phyloP scores from a whole-genome alignment of 2,329 filamentous ascomycete genomes.

The Fusarium piperis region DNA sequence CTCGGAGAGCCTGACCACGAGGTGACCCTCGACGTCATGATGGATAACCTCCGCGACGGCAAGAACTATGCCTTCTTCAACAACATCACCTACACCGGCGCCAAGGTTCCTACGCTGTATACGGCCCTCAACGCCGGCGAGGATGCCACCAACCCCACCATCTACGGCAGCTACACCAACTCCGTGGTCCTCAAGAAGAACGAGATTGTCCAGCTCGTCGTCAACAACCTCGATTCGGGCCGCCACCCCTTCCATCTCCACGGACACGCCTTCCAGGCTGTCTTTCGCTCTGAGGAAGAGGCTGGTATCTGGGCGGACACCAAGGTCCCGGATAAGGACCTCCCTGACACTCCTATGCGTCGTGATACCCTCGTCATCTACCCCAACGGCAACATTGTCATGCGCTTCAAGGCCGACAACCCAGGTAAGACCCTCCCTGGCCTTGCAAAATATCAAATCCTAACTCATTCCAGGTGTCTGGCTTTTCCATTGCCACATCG shows the following conservation, averaged over 20 bases:
- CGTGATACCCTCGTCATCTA: conserved; percentile 75
- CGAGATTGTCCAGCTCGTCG: conserved; percentile 74
- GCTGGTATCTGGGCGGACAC: conserved; percentile 63
- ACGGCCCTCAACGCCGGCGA: conserved; percentile 74
- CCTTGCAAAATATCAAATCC: neutral
- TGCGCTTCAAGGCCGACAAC: conserved; percentile 74
- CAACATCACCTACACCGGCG: conserved; percentile 77
- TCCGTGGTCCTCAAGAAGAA: conserved; percentile 74
- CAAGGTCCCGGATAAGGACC: conserved; percentile 52
- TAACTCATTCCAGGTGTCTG: conserved; percentile 60
- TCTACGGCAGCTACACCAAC: conserved; percentile 75
- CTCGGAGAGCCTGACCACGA: conserved; percentile 70
- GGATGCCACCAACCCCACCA: conserved; percentile 62
- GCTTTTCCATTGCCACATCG: conserved; percentile 84
- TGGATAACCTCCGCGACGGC: conserved; percentile 70
- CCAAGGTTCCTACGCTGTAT: conserved; percentile 84
- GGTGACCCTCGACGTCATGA: conserved; percentile 71
- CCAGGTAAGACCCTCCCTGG: conserved; percentile 56
- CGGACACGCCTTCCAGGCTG: conserved; percentile 77
- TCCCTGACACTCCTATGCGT: conserved; percentile 68
- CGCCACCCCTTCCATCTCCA: conserved; percentile 84
- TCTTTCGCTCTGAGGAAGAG: conserved; percentile 69
- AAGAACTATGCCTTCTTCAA: conserved; percentile 74
- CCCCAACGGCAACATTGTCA: conserved; percentile 74
- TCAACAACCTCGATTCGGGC: conserved; percentile 78